A percentile compares a stretch with the other conserved stretches of the same genome.
phyloP scores from a whole-genome alignment of 2,329 filamentous ascomycete genomes.

The Elsinoe ampelina region DNA sequence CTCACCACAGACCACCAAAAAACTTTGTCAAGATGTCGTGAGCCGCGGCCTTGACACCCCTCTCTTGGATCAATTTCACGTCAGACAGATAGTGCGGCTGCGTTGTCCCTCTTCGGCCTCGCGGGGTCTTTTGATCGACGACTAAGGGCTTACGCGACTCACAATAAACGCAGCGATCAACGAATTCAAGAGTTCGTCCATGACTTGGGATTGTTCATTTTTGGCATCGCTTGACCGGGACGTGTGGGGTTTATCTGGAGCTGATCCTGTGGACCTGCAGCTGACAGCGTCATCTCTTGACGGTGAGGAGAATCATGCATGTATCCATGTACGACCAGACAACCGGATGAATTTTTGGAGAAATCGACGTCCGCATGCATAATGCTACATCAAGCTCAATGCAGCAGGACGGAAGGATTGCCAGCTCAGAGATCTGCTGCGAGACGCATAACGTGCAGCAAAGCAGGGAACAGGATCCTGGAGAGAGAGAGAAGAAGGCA shows the following conservation, averaged over 20 bases:
- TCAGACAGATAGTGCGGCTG: constrained; percentile 11
- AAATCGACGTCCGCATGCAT: too few relatives aligned
- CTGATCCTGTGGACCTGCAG: background rate
- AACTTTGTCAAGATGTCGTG: background rate
- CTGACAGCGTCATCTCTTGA: background rate
- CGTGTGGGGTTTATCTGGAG: constrained; percentile 6
- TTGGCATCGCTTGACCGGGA: constrained; percentile 8
- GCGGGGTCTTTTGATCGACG: constrained; percentile 7
- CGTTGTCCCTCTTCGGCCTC: constrained; percentile 11
- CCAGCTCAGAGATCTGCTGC: constrained; percentile 8
- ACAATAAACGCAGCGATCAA: constrained; percentile 6
- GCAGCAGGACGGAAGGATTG: constrained; percentile 7
- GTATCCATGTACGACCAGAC: background rate
- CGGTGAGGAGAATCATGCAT: background rate
- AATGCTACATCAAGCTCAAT: background rate
- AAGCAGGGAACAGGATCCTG: constrained; percentile 12
- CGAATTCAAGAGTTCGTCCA: constrained; percentile 8
- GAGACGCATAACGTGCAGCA: background rate
- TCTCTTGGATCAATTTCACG: constrained; percentile 6
- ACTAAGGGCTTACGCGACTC: constrained; percentile 10
- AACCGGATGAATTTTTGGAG: background rate
- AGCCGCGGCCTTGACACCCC: constrained; percentile 6
- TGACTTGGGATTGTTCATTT: constrained; percentile 9
- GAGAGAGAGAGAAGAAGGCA: background rate
- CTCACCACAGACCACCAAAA: background rate